These are phyloP conservation scores for Nitzschia sp. DNA, from an alignment of 108 stramenopile species.

Conservation along the genomic window DNA sequence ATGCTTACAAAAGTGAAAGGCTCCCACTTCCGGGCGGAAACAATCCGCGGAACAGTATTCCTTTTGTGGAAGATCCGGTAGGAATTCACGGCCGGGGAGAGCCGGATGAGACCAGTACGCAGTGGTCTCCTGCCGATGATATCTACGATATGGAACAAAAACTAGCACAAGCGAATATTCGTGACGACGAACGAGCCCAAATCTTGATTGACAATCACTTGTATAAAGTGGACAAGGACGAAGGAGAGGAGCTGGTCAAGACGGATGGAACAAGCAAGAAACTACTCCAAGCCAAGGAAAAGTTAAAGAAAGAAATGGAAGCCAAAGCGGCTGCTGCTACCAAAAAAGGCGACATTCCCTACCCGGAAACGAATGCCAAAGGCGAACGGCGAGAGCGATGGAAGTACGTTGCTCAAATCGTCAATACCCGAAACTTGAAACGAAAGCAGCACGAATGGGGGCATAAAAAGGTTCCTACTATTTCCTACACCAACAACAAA, in stretches of 20 bases:
- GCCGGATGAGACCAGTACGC: constrained; percentile 40
- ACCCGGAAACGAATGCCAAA: constrained; percentile 50
- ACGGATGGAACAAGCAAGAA: constrained; percentile 48
- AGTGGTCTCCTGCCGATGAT: constrained; percentile 51
- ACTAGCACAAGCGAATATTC: constrained; percentile 39
- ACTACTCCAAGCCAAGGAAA: constrained; percentile 26
- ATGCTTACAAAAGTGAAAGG: constrained; percentile 40
- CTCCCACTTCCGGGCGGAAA: constrained; percentile 3
- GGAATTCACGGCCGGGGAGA: constrained; percentile 53
- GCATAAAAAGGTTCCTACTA: not conserved
- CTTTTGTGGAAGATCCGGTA: constrained; percentile 75
- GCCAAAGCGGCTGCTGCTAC: not conserved
- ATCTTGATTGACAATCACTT: constrained; percentile 57
- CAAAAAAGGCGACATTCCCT: constrained; percentile 26
- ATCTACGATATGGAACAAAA: constrained; percentile 70
- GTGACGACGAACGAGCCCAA: constrained; percentile 61
- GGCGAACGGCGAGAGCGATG: constrained; percentile 59
- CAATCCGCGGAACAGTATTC: not conserved
- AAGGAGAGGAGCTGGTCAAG: constrained; percentile 42
- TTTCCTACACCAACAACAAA: constrained; percentile 42
- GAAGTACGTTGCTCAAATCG: constrained; percentile 82
- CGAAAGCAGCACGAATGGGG: constrained; percentile 26
- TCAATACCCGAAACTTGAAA: constrained; percentile 66
- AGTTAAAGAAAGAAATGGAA: constrained; percentile 12
- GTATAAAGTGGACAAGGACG: constrained; percentile 78